Evolutionary conservation across 2,329 filamentous ascomycete genomes (phyloP), one percentile per base, ranked within the genome.

Genomic region (Fusarium dimerum): DNA sequence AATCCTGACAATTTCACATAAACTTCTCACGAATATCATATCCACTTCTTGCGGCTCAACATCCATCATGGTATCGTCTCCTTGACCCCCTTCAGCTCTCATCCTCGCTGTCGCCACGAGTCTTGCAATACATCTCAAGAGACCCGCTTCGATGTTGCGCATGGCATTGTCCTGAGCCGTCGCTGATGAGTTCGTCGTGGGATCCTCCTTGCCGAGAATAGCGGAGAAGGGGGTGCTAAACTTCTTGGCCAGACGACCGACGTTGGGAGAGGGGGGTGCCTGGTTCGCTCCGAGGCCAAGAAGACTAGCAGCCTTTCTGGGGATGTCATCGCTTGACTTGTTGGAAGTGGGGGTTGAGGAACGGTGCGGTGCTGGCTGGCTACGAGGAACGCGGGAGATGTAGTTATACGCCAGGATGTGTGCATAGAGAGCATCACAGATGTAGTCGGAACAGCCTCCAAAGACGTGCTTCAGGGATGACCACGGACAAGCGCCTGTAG

Each of bases 361-460:
- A 34, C 57, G 61, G 8, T 51, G 55, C 2, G 56, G 18, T 11
- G 61, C 48, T 8, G 61, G 43, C 8, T 67, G 56, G 45, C 50
- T 54, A 51, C 62, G 56, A 32, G 63, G 62, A 26, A 69, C 62
- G 38, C 72, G 63, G n/a, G 67, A 69, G 45, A 85, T 71, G 68
- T 85, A 85, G 66, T 84, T 85, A 66, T 81, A 84, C 0, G 79
- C 81, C 5, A 85, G 68, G 9, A 85, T 71, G 60, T 85, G 81
- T 0, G 82, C 82, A 60, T 84, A 85, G 6, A 85, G 67, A 0
- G 81, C 79, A 47, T 85, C 80, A 61, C 81, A 83, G 6, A 84
- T 75, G 58, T 80, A 78, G 55, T 82, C 78, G 2, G 78, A 77
- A 18, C 76, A 81, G 3, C 67, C 60, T 1, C 78, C 75, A 62